Evolutionary conservation across 768 basidiomycete species (phyloP).

Genomic region (Dentipellis fragilis): DNA sequence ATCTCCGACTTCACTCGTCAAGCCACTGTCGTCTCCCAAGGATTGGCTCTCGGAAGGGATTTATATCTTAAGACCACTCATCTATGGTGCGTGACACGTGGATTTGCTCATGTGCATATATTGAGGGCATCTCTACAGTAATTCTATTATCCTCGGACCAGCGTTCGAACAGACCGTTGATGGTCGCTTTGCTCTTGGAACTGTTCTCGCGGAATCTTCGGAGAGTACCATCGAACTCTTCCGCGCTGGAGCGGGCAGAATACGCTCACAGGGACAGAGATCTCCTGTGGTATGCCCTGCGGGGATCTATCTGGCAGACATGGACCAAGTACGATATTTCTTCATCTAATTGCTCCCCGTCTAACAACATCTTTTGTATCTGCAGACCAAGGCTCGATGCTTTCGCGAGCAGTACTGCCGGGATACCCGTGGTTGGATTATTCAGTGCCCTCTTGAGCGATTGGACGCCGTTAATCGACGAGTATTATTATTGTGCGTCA

Average conservation of each 20-base stretch:
- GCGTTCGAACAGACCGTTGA: constrained; percentile 49
- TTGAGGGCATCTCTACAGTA: constrained; percentile 13
- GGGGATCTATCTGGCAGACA: constrained; percentile 76
- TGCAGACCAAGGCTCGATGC: constrained; percentile 67
- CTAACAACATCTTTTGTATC: not conserved
- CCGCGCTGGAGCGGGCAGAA: constrained; percentile 60
- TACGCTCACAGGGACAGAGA: constrained; percentile 78
- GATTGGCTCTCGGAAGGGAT: constrained; percentile 70
- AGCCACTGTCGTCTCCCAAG: constrained; percentile 45
- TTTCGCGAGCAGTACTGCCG: constrained; percentile 43
- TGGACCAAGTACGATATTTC: constrained; percentile 49
- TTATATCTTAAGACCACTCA: constrained; percentile 63
- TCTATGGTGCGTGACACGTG: constrained; percentile 47
- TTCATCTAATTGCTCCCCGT: not conserved
- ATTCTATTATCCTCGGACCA: constrained; percentile 31
- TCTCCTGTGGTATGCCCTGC: constrained; percentile 75
- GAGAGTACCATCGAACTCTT: constrained; percentile 49
- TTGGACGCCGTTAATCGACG: constrained; percentile 84
- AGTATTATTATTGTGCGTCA: constrained; percentile 82
- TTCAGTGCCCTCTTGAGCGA: constrained; percentile 64
- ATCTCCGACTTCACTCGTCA: constrained; percentile 57
- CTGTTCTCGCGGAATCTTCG: constrained; percentile 69
- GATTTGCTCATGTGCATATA: not conserved
- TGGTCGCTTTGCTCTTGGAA: constrained; percentile 58
- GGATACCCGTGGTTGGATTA: constrained; percentile 56